Base-by-base conservation (phyloP, 2,329 filamentous ascomycete genomes). In the Xylariaceae sp. region DNA sequence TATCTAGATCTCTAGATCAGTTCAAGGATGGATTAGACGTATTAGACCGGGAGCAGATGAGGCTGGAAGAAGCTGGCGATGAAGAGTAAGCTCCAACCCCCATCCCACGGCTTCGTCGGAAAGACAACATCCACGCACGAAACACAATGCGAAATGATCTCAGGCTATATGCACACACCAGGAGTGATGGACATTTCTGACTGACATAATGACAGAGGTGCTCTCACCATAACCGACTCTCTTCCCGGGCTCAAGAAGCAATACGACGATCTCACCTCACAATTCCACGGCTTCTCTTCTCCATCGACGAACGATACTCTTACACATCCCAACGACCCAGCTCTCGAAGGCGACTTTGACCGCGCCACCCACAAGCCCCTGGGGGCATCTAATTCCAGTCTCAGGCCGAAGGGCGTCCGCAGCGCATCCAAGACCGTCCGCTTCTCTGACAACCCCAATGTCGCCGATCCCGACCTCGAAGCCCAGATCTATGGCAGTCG, bases 1-100 rank as follows among this genome's bases (percentile, higher is more conserved):
- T 97, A 59, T 87, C 88, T 14, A 82, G 89, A 45, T 96, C 91
- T 2, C 76, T 99, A 45, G 89, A 95, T 51, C 90, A 91, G 56
- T 81, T 99, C 56, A 82, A 85, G 49, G 85, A 90, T 58, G 91
- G 91, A 19, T 79, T 99, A 51, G 82, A 85, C 47, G 74, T 78
- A 7, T 75, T 95, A 42, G 80, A 86, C 59, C 71, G 75, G 48
- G 83, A 90, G 63, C 75, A 80, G 65, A 73, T 75, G 56, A 80
- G 85, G 38, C 74, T 90, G 52, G 75, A 83, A 58, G 81, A 85
- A 50, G 74, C 76, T 1, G 82, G 79, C 52, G 82, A 89, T 60
- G 81, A 84, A 62, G 69, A 75, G 84, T 87, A 72, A 56, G 75
- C 56, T n/a, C 14, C 36, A 39, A 44, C 46, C 40, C 39, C 43